phyloP scores from a whole-genome alignment of 768 basidiomycete genomes.

The Rubroboletus satanas region DNA sequence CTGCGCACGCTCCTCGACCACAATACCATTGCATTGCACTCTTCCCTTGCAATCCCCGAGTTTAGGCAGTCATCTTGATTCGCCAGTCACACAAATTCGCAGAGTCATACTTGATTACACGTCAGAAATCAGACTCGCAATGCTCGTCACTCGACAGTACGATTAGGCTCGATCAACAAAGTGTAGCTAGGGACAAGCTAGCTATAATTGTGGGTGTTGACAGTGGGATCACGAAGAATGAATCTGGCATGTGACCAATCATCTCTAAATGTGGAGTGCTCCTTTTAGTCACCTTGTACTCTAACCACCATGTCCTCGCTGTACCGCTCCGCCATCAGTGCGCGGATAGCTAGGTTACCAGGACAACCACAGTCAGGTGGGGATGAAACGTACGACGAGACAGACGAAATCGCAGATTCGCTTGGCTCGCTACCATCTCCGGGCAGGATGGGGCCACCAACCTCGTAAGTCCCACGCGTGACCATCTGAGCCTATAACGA shows the following conservation, averaged over 20 bases:
- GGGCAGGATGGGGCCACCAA: constrained; percentile 54
- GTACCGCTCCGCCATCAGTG: constrained; percentile 72
- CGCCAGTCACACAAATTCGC: too few relatives aligned
- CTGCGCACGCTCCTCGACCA: too few relatives aligned
- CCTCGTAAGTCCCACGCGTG: constrained; percentile 46
- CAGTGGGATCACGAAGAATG: too few relatives aligned
- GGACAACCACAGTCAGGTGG: constrained; percentile 41
- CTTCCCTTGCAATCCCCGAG: too few relatives aligned
- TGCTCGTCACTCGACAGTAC: too few relatives aligned
- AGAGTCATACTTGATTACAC: too few relatives aligned
- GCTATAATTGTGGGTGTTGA: too few relatives aligned
- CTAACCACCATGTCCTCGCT: constrained; percentile 56
- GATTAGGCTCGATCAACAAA: too few relatives aligned
- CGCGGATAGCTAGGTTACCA: constrained; percentile 74
- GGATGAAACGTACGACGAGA: constrained; percentile 39
- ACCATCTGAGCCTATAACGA: constrained; percentile 7
- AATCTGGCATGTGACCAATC: constrained; percentile 1
- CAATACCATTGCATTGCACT: too few relatives aligned
- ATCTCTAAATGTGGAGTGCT: neutral
- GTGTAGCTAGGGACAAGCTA: too few relatives aligned
- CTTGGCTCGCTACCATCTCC: constrained; percentile 56
- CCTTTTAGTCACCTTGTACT: neutral
- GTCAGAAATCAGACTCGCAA: too few relatives aligned
- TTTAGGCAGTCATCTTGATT: too few relatives aligned
- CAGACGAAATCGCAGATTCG: constrained; percentile 52